Evolutionary conservation across 192 early-diverging fungal species (phyloP), one percentile per base, ranked within the genome.

Genomic region (Coemansia sp.): DNA sequence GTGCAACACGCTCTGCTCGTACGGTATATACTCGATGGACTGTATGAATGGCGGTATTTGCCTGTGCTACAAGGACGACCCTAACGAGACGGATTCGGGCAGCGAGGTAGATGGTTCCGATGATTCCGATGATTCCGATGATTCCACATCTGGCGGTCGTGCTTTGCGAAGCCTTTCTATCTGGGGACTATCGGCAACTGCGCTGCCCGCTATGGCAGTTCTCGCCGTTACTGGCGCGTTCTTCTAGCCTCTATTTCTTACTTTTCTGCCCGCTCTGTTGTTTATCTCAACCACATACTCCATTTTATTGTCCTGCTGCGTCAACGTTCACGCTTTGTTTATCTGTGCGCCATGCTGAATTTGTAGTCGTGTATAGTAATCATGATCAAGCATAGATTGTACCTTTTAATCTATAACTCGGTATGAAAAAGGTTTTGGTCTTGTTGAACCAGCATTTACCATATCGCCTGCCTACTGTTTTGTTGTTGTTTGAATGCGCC

Each of bases 11-110:
- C 21, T 72, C 50, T 81, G 78, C 66, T 64, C 69, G 10, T 56
- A 68, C 37, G 73, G 78, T 12, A 55, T 81, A 22, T 75, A 64
- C 57, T 65, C 65, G 23, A 81, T 81, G 78, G 47, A 67, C 63
- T 81, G 78, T 51, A 50, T 64, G 19, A 57, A 24, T 15, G 78
- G 78, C 52, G 78, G 78, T 37, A 45, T 74, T 5, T 81, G 78
- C 55, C 47, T 81, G 59, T 81, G 78, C 73, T 72, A 64, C 15
- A 49, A 64, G 10, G 55, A 57, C 45, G 60, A 72, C 53, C 64
- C 69, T n/a, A 57, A 66, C 39, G 59, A 35, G 19, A 64, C 66
- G 0, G 19, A 43, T 5, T 23, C 22, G 5, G 39, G 55, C 32
- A 52, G 57, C 27, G 61, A 64, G 17, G 4, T 45, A 10, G 65